These are phyloP conservation scores for Lenzites betulinus DNA, from an alignment of 768 basidiomycete species.

Conservation along the genomic window DNA sequence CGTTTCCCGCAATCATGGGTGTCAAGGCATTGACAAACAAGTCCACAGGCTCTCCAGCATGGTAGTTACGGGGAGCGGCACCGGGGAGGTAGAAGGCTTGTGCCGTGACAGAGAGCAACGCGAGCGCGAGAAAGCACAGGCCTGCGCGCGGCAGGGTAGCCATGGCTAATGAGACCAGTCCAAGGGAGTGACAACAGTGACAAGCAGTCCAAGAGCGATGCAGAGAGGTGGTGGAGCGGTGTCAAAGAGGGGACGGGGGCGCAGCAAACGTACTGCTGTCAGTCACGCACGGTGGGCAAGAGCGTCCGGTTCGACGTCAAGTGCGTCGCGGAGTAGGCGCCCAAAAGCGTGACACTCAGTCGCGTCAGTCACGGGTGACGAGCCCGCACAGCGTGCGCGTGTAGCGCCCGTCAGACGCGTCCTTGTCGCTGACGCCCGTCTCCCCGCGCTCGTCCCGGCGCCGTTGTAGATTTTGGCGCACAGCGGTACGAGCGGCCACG, in stretches of 20 bases:
- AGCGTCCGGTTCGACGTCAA: background rate
- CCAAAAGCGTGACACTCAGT: too few relatives aligned
- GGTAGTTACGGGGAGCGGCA: slow-evolving; percentile 85
- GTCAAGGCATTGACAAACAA: slow-evolving; percentile 88
- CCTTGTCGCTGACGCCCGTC: background rate
- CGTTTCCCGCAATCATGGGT: slow-evolving; percentile 71
- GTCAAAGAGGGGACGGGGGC: background rate
- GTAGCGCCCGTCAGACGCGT: background rate
- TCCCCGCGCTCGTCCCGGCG: background rate
- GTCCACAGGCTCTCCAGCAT: slow-evolving; percentile 69
- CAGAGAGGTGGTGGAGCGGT: background rate
- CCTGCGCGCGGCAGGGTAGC: slow-evolving; percentile 1
- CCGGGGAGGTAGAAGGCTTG: slow-evolving; percentile 91
- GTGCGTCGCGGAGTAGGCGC: too few relatives aligned
- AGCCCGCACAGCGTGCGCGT: background rate
- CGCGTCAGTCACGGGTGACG: too few relatives aligned
- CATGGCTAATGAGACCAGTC: slow-evolving; percentile 17
- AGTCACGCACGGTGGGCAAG: background rate
- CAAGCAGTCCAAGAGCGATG: background rate
- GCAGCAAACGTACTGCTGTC: background rate
- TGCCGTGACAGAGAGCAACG: slow-evolving; percentile 20
- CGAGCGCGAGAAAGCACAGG: slow-evolving; percentile 22
- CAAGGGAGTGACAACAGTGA: background rate
- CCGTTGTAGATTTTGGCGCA: background rate
- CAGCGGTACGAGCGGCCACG: background rate